Evolutionary conservation across 148 eudicot species (phyloP).

Genomic region (Rhododendron ferrugineum): DNA sequence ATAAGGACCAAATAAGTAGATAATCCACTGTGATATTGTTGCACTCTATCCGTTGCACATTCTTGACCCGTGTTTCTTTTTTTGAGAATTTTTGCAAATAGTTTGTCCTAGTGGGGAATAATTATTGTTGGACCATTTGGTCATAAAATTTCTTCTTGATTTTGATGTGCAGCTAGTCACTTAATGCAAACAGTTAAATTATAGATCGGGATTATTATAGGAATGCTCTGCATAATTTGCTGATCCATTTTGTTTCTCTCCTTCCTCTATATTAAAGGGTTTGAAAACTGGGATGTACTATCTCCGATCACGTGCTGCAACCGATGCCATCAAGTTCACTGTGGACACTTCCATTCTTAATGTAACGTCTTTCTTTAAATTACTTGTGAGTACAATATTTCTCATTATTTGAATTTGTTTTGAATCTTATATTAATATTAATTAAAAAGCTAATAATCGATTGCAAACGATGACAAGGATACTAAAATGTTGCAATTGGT

Average conservation of each 20-base stretch:
- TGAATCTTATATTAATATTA: background rate
- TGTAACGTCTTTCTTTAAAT: conserved; percentile 19
- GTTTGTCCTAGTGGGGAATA: no score
- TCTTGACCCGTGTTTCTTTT: background rate
- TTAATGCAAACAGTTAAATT: background rate
- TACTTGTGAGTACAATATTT: background rate
- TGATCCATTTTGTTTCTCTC: background rate
- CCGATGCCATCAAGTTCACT: conserved; percentile 97
- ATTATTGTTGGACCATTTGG: background rate
- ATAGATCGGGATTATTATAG: background rate
- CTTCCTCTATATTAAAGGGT: conserved; percentile 37
- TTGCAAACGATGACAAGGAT: conserved; percentile 28
- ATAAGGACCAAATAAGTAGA: no score
- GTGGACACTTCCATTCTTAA: conserved; percentile 74
- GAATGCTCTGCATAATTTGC: background rate
- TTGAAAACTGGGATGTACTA: conserved; percentile 97
- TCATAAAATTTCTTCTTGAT: background rate
- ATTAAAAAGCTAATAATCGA: background rate
- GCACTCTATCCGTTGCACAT: background rate
- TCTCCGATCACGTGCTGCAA: conserved; percentile 82
- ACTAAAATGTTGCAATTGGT: conserved; percentile 68
- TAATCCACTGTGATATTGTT: no score
- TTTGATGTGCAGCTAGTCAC: background rate
- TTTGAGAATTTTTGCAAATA: background rate
- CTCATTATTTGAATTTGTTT: background rate